Conservation (phyloP, 352 stramenopile genomes). For the Pelagophyceae sp. region DNA sequence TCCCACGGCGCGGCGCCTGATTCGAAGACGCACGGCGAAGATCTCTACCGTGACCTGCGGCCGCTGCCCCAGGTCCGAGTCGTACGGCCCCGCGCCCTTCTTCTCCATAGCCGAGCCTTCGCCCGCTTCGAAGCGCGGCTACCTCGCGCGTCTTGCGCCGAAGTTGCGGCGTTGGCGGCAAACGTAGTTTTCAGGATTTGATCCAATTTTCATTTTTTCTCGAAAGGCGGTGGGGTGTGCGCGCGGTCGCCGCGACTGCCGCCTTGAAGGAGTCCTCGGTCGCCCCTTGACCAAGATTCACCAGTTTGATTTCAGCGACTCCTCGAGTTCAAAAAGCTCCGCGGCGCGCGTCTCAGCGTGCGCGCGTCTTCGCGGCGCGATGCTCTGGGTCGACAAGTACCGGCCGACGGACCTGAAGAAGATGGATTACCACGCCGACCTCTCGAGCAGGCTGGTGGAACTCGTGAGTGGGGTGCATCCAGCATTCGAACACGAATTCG, state of each 20-base stretch:
- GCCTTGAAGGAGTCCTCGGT: too few relatives aligned
- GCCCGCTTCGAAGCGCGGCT: not conserved
- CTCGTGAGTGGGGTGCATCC: conserved; percentile 44
- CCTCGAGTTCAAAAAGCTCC: not conserved
- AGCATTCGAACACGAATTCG: too few relatives aligned
- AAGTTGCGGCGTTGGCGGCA: not conserved
- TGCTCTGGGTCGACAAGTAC: conserved; percentile 99
- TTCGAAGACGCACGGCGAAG: conserved; percentile 47
- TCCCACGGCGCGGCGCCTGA: too few relatives aligned
- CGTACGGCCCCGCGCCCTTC: too few relatives aligned
- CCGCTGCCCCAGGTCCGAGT: too few relatives aligned
- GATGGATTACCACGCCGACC: conserved; percentile 83
- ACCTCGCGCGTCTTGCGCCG: not conserved
- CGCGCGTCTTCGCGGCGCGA: conserved; percentile 31
- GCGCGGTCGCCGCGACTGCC: too few relatives aligned
- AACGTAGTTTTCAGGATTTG: not conserved
- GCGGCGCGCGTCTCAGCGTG: not conserved
- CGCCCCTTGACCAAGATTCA: too few relatives aligned
- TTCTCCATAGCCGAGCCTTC: not conserved
- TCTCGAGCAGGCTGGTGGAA: conserved; percentile 75
- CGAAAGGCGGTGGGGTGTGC: too few relatives aligned
- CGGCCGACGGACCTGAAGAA: conserved; percentile 74
- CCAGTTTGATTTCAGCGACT: too few relatives aligned
- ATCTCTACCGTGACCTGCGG: conserved; percentile 71
- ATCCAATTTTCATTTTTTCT: not conserved